These are phyloP conservation scores for Trichoderma oligosporum DNA, from an alignment of 2,329 filamentous ascomycete species.

Conservation along the genomic window DNA sequence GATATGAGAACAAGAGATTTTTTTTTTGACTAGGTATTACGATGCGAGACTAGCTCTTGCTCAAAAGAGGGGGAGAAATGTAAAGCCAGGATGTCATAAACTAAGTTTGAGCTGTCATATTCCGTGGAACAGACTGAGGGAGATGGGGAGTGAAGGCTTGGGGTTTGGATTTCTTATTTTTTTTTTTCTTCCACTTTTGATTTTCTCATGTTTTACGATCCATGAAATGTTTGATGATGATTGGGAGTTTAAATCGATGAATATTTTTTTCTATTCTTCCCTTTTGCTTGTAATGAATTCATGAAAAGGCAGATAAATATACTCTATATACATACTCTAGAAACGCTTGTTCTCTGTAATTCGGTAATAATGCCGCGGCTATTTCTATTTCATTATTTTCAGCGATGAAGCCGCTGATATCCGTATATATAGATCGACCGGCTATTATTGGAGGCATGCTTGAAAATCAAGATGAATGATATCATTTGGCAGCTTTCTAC, in stretches of 20 bases:
- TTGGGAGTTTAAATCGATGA: constrained; percentile 18
- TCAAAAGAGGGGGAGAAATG: not conserved
- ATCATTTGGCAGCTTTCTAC: no score
- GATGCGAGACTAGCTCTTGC: not conserved
- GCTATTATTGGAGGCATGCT: no score
- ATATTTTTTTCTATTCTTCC: not conserved
- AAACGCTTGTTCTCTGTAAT: no score
- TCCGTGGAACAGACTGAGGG: no score
- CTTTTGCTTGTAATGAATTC: constrained; percentile 11
- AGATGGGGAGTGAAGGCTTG: not conserved
- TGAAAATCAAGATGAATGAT: no score
- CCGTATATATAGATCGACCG: no score
- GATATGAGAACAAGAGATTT: not conserved
- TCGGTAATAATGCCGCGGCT: no score
- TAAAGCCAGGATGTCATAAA: constrained; percentile 4
- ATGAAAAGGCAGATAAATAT: constrained; percentile 15
- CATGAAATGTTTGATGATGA: constrained; percentile 14
- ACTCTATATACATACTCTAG: not conserved
- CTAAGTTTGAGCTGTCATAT: not conserved
- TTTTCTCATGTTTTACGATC: constrained; percentile 16
- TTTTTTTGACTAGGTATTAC: not conserved
- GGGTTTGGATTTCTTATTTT: not conserved
- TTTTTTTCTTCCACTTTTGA: constrained; percentile 3
- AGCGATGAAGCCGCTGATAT: no score
- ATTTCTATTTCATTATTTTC: no score